phyloP scores from a whole-genome alignment of 768 basidiomycete genomes.

The Phylloporus sp. region DNA sequence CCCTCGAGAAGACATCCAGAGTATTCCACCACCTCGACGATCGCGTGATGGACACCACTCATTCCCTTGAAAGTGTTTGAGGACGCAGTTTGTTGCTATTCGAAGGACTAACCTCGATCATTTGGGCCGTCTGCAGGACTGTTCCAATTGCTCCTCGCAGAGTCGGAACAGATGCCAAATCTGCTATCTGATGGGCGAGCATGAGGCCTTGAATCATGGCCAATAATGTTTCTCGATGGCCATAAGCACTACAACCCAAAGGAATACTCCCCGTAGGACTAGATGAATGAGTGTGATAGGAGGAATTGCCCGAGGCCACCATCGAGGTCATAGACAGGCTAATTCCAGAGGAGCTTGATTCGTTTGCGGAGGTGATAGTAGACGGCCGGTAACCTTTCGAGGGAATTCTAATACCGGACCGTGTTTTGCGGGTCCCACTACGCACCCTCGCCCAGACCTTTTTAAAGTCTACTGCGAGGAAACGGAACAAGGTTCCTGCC shows the following conservation, averaged over 20 bases:
- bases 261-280: not conserved
- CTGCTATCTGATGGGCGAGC: constrained; percentile 4
- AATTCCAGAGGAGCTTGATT: not conserved
- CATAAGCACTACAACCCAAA: constrained; percentile 1
- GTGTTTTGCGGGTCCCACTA: not conserved
- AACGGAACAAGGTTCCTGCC: constrained; percentile 11
- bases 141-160: constrained; percentile 9
- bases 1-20: constrained; percentile 14
- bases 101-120: constrained; percentile 5
- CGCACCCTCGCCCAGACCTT: constrained; percentile 6
- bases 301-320: no score
- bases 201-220: constrained; percentile 7
- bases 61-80: constrained; percentile 7
- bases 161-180: not conserved
- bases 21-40: constrained; percentile 8
- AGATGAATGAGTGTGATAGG: not conserved
- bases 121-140: constrained; percentile 4
- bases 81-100: not conserved
- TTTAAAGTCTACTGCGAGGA: constrained; percentile 6
- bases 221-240: not conserved
- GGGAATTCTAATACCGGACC: not conserved
- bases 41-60: constrained; percentile 13
- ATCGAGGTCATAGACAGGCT: not conserved
- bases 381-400: not conserved
- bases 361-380: not conserved